A percentile compares a stretch with the other conserved stretches of the same genome.
phyloP scores from a whole-genome alignment of 2,329 filamentous ascomycete species.

The Fusarium sp. region DNA sequence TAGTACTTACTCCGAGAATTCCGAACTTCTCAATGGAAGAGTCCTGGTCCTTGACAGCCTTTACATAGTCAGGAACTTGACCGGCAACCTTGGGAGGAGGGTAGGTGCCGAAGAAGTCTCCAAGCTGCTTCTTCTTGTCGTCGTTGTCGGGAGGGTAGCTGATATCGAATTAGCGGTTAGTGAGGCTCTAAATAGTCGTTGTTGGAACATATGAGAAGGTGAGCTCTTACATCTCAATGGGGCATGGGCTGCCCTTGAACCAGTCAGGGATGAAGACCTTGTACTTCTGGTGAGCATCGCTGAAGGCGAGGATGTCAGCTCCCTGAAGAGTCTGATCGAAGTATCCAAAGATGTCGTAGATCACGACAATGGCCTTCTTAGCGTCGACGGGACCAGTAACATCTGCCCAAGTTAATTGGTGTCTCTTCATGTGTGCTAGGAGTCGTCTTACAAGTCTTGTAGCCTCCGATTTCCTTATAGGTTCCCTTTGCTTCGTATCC shows the following conservation, averaged over 20 bases:
- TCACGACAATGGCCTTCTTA: conserved; percentile 67
- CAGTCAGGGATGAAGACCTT: conserved; percentile 92
- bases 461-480: conserved; percentile 64
- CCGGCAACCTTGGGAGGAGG: conserved; percentile 57
- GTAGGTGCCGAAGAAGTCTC: conserved; percentile 65
- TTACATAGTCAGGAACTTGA: conserved; percentile 64
- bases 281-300: conserved; percentile 71
- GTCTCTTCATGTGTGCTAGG: neutral
- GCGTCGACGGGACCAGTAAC: conserved; percentile 58
- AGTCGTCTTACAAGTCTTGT: conserved; percentile 58
- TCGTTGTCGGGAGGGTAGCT: conserved; percentile 71
- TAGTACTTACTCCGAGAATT: conserved; percentile 63
- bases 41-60: conserved; percentile 61
- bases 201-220: neutral
- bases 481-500: conserved; percentile 65
- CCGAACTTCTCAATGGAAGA: conserved; percentile 66
- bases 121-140: conserved; percentile 69
- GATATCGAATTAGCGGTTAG: neutral
- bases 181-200: neutral
- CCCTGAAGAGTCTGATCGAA: conserved; percentile 76
- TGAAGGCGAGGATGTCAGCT: conserved; percentile 70
- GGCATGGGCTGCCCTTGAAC: conserved; percentile 77
- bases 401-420: conserved; percentile 43
- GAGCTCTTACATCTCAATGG: conserved; percentile 56
- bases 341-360: conserved; percentile 77